Percentiles rank a stretch among this genome's conserved stretches.
Conservation (phyloP, 768 basidiomycete genomes). For the Clathrus columnatus region DNA sequence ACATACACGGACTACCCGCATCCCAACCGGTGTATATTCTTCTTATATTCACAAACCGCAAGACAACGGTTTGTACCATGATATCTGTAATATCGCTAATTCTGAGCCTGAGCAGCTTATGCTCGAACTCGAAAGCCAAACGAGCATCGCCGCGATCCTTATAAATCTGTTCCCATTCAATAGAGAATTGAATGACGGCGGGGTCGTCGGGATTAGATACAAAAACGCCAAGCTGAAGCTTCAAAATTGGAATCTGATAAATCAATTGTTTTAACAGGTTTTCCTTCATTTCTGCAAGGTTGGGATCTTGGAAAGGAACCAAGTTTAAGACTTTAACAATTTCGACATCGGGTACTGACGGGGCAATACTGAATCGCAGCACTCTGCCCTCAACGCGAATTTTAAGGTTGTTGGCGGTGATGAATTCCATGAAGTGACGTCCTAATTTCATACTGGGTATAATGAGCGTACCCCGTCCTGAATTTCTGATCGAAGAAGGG, state of each 20-base stretch:
- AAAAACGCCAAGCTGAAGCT: constrained; percentile 60
- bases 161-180: constrained; percentile 59
- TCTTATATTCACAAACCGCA: constrained; percentile 50
- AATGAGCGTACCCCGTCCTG: constrained; percentile 37
- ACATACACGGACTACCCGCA: constrained; percentile 52
- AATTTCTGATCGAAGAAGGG: constrained; percentile 44
- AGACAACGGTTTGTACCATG: constrained; percentile 40
- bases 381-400: constrained; percentile 14
- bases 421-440: constrained; percentile 37
- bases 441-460: constrained; percentile 25
- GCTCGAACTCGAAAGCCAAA: constrained; percentile 57
- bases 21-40: constrained; percentile 56
- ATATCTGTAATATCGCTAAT: constrained; percentile 49
- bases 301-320: constrained; percentile 20
- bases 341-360: constrained; percentile 42
- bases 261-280: constrained; percentile 36
- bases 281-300: constrained; percentile 41
- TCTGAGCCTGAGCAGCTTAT: constrained; percentile 62
- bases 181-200: constrained; percentile 39
- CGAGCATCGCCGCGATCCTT: constrained; percentile 34
- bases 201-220: constrained; percentile 9
- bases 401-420: constrained; percentile 22
- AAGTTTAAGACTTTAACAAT: constrained; percentile 33
- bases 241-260: constrained; percentile 44
- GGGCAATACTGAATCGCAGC: neutral